phyloP scores from a whole-genome alignment of 768 basidiomycete genomes.

The Rickenella mellea region DNA sequence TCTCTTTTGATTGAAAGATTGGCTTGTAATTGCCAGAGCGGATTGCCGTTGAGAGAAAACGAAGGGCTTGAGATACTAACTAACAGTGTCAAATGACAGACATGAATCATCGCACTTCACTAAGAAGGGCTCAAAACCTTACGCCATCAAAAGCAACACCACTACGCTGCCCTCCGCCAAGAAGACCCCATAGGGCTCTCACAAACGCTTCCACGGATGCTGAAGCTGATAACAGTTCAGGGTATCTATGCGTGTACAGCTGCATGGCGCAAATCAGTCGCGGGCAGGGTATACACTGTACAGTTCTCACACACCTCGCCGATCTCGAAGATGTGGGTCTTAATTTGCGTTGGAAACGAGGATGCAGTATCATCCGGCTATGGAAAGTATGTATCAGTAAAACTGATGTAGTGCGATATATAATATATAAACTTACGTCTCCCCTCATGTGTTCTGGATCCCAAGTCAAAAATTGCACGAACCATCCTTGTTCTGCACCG shows the following conservation, averaged over 20 bases:
- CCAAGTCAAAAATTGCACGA: slow-evolving; percentile 78
- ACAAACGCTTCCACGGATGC: slow-evolving; percentile 67
- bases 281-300: background rate
- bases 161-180: slow-evolving; percentile 51
- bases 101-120: too few species aligned
- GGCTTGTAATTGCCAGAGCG: slow-evolving; percentile 75
- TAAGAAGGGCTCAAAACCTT: too few species aligned
- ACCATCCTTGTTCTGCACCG: slow-evolving; percentile 54
- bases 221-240: slow-evolving; percentile 61
- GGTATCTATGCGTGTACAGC: slow-evolving; percentile 78
- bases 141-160: too few species aligned
- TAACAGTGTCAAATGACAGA: too few species aligned
- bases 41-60: slow-evolving; percentile 88
- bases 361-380: slow-evolving; percentile 77
- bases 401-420: slow-evolving; percentile 1
- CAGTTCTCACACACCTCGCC: slow-evolving; percentile 50
- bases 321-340: slow-evolving; percentile 85
- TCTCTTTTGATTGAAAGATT: slow-evolving; percentile 75
- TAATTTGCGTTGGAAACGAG: slow-evolving; percentile 82
- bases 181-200: slow-evolving; percentile 80
- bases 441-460: slow-evolving; percentile 56
- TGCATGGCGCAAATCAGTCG: too few species aligned
- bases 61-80: slow-evolving; percentile 86
- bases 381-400: slow-evolving; percentile 7
- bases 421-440: slow-evolving; percentile 44